Evolutionary conservation across 192 early-diverging fungal species (phyloP).

Genomic region (Backusella mclennaniae): DNA sequence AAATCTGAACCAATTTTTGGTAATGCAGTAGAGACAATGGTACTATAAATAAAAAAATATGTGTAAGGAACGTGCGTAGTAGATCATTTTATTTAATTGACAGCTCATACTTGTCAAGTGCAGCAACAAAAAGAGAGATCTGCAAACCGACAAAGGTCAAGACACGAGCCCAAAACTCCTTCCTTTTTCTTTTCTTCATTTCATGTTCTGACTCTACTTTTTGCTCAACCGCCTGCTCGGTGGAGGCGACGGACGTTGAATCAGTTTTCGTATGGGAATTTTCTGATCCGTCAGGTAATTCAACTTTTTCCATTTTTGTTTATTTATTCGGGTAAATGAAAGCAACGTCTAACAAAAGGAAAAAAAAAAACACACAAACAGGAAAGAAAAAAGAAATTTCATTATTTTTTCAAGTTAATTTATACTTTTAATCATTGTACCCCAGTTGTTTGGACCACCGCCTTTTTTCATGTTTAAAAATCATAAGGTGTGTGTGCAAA

Average conservation of each 20-base stretch:
- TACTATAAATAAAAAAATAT: constrained; percentile 41
- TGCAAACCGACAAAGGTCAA: constrained; percentile 12
- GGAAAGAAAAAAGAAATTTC: background rate
- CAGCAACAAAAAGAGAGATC: constrained; percentile 17
- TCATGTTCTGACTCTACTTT: background rate
- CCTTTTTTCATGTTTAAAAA: background rate
- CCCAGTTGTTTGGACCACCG: background rate
- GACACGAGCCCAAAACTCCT: background rate
- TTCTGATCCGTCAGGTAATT: background rate
- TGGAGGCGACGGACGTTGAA: background rate
- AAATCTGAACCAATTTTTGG: constrained; percentile 72
- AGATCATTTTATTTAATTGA: background rate
- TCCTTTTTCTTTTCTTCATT: background rate
- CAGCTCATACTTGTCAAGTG: constrained; percentile 15
- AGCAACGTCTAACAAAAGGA: background rate
- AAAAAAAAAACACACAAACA: background rate
- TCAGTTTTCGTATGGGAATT: background rate
- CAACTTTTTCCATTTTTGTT: constrained; percentile 49
- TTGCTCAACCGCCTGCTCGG: background rate
- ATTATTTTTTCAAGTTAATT: background rate
- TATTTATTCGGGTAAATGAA: background rate
- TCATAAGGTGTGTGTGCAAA: background rate
- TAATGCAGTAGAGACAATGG: constrained; percentile 77
- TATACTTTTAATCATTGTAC: background rate
- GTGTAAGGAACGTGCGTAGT: background rate